Conservation (phyloP, 2,329 filamentous ascomycete species). For the Arthrobotrys conoides region DNA sequence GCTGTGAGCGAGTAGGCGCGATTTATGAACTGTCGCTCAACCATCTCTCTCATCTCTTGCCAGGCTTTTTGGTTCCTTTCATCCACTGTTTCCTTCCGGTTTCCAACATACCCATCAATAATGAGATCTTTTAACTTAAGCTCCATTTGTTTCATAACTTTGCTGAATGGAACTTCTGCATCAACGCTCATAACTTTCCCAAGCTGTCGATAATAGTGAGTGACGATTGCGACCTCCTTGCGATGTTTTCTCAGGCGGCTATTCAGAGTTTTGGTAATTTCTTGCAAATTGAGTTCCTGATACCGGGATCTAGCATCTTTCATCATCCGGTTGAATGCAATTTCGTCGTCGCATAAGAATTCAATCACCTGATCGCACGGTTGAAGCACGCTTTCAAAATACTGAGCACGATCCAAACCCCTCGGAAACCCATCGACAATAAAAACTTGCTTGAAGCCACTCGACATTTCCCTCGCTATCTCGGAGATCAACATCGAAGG, state of each 20-base stretch:
- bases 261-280: background rate
- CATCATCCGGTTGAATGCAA: constrained; percentile 12
- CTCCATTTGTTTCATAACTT: constrained; percentile 37
- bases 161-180: constrained; percentile 4
- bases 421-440: constrained; percentile 48
- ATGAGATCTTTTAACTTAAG: constrained; percentile 35
- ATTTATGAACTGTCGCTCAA: constrained; percentile 6
- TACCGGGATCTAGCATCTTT: background rate
- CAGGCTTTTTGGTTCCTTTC: constrained; percentile 34
- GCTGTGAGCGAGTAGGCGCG: constrained; percentile 12
- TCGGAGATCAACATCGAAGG: constrained; percentile 44
- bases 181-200: constrained; percentile 48
- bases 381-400: constrained; percentile 42
- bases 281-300: background rate
- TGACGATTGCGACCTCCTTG: constrained; percentile 26
- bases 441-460: constrained; percentile 43
- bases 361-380: constrained; percentile 37
- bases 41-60: constrained; percentile 16
- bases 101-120: constrained; percentile 36
- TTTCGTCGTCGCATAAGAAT: constrained; percentile 32
- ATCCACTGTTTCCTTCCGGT: constrained; percentile 29
- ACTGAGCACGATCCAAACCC: constrained; percentile 24
- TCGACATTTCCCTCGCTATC: constrained; percentile 43
- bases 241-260: constrained; percentile 4
- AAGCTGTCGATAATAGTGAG: constrained; percentile 33